Base-by-base conservation (phyloP, 345 rosid genomes). In the Populus pruinosa region DNA sequence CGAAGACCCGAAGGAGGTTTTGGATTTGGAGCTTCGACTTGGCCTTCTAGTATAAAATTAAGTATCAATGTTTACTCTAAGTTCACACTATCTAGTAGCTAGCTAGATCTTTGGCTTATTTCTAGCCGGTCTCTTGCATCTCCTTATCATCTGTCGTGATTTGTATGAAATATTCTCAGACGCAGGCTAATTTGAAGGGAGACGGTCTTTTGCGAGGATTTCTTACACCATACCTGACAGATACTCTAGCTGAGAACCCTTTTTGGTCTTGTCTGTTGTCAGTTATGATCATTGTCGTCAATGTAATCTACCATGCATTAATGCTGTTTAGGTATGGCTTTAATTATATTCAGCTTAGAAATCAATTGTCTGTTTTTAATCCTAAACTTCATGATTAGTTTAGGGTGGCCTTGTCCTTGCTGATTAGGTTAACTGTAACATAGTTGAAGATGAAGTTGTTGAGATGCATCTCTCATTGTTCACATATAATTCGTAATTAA, bases 1-100 rank as follows among this genome's bases (percentile, higher is more conserved):
- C 62, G 87, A 79, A 76, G 87, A 85, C 73, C 81, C 89, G 5
- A 82, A 82, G 44, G 87, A 86, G 63, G 86, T 79, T 73, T 71
- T 90, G 72, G 93, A 90, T 81, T 90, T 90, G 85, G 93, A 90
- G 85, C 93, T 90, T 82, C 85, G 91, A 79, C 93, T 90, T 67
- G 93, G 93, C 25, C 82, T 77, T 78, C 82, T 62, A 56, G 63
- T n/a, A 53, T 6, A 56, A 56, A n/a, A n/a, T 8, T 76, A 72
- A 55, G 75, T 71, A 47, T 62, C n/a, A 63, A 36, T 29, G 33
- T 20, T 50, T 7, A 4, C 41, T 72, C 20, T 23, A 35, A 35
- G 62, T 11, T 33, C 23, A 55, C 59, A n/a, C 55, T 10, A 18
- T 4, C 1, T 7, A 14, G 36, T 23, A 21, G 50, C 44, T 35